Base-by-base conservation (phyloP, 495 filamentous ascomycete genomes). In the Aspergillus avenaceus region DNA sequence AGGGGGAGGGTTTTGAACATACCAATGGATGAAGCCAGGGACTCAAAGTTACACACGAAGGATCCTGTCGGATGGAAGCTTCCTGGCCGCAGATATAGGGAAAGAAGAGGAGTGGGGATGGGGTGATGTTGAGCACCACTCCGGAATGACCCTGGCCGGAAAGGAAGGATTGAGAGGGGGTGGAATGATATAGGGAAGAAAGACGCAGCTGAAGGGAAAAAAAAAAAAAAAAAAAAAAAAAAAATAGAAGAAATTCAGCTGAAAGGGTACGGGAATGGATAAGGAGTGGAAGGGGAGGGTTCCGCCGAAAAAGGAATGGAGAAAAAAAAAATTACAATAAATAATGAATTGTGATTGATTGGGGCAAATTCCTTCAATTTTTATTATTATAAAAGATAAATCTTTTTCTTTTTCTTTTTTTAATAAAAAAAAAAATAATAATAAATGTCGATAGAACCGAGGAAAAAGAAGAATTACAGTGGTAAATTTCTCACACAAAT, bases 301-400 rank as follows among this genome's bases (percentile, higher is more conserved):
- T n/a, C n/a, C n/a, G n/a, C n/a, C n/a, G n/a, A 14, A 42, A 47
- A 23, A 32, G 23, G n/a, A 49, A 25, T 14, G 8, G 1, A 42
- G 19, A 47, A 16, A 41, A 31, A 41, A 50, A 48, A 50, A 47
- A 45, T 34, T 14, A 51, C 55, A 42, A 50, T 47, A 52, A 40
- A 45, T 43, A 50, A 52, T n/a, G 29, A 42, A 50, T 21, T 50
- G 22, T 34, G 12, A 21, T 32, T 40, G 44, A 52, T 42, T 24
- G 29, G 23, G 12, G 38, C 22, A 36, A 23, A 19, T 13, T 47
- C 27, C n/a, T n/a, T n/a, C n/a, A n/a, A n/a, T n/a, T n/a, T n/a
- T n/a, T n/a, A 36, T 41, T 27, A 28, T 31, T 38, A 48, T 23
- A 22, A 53, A 47, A 53, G 12, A 19, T 29, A 31, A 40, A 47